Base-by-base conservation (phyloP, 805 yeast species). In the Sporopachydermia quercuum region DNA sequence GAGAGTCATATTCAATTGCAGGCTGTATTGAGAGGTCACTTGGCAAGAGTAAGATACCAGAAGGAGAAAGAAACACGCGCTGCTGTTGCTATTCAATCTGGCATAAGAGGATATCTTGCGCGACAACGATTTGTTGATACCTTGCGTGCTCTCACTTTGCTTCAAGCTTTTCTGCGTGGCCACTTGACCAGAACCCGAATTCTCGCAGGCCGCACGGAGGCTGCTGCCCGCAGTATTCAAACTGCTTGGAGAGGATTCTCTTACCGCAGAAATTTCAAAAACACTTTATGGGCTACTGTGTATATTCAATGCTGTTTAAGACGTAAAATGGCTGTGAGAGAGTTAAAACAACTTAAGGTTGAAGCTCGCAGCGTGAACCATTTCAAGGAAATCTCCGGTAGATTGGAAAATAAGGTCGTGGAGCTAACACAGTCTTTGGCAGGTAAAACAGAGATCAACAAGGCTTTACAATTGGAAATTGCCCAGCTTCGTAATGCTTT, bases 401-500 rank as follows among this genome's bases (percentile, higher is more conserved):
- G 81, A 56, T 71, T 93, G 52, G 99, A 91, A 60, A 91, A 91
- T 61, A 91, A 93, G 67, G 96, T 93, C n/a, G 86, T 91, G 47
- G 94, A 87, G 59, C 72, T 91, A 49, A 89, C 96, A 3, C 93
- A 89, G 53, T 71, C 79, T 8, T 66, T 89, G 44, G 74, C 94
- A 1, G 61, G 76, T 30, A 82, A 84, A 56, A 78, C 81, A 17
- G 82, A 75, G 47, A 96, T 85, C 49, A 87, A 87, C 59, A 79
- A 78, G 62, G 71, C 69, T 44, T 66, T 89, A 53, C 67, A 73
- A 43, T 60, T 61, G 13, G 80, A 81, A 51, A 71, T 50, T 35
- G 39, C 41, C 6, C 49, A 49, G 38, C 54, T 76, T 40, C 72
- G 70, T 45, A 50, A 50, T 5, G 61, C 67, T 16, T 65, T 84